These are phyloP conservation scores for Tylopilus rubrobrunneus DNA, from an alignment of 768 basidiomycete species.

Conservation along the genomic window DNA sequence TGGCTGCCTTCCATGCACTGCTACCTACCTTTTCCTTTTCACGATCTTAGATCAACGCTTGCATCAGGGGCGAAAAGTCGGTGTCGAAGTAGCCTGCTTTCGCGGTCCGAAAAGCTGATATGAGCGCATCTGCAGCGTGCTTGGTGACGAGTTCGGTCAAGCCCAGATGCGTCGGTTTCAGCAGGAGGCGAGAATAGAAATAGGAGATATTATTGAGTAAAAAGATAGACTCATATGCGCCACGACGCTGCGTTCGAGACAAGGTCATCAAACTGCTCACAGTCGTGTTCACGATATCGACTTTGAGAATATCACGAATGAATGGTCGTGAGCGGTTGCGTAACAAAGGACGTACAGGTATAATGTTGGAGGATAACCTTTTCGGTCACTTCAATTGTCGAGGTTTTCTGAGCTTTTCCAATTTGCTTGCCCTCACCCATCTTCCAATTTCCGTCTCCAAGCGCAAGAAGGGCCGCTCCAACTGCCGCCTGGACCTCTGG, in stretches of 20 bases:
- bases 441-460: constrained; percentile 89
- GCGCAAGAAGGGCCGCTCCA: constrained; percentile 56
- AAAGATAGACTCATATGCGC: constrained; percentile 70
- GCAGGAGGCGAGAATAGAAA: constrained; percentile 56
- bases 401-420: constrained; percentile 40
- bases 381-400: constrained; percentile 50
- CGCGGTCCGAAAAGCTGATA: constrained; percentile 71
- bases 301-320: constrained; percentile 33
- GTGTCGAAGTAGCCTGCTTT: constrained; percentile 83
- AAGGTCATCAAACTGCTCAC: constrained; percentile 58
- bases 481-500: constrained; percentile 70
- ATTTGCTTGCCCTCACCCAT: constrained; percentile 82
- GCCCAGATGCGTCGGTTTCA: constrained; percentile 44
- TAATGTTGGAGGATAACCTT: constrained; percentile 68
- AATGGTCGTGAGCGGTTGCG: background rate
- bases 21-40: constrained; percentile 43
- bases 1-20: constrained; percentile 46
- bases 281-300: constrained; percentile 69
- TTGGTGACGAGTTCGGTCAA: constrained; percentile 54
- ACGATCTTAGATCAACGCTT: constrained; percentile 48
- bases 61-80: constrained; percentile 77
- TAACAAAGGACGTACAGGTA: constrained; percentile 46
- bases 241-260: constrained; percentile 57
- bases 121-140: constrained; percentile 57
- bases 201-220: constrained; percentile 78